Percentiles rank a stretch among this genome's conserved stretches.
These are phyloP conservation scores for Annona cherimola DNA, from an alignment of 164 flowering plant genomes.

Conservation along the genomic window DNA sequence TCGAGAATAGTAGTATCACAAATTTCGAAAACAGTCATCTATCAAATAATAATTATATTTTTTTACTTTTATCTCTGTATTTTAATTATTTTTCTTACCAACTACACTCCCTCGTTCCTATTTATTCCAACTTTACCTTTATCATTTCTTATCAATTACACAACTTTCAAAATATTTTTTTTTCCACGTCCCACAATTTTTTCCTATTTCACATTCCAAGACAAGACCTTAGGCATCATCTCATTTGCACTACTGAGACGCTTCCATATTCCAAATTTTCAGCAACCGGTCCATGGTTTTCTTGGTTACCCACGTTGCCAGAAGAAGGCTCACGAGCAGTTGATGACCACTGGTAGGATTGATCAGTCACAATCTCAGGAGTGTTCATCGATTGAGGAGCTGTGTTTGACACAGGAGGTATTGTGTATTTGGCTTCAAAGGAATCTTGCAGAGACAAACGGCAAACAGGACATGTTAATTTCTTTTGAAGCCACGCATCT, in stretches of 20 bases:
- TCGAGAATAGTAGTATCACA: neutral
- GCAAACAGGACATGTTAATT: conserved; percentile 80
- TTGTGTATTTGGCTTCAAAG: conserved; percentile 22
- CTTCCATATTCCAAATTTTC: conserved; percentile 13
- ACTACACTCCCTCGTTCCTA: no score
- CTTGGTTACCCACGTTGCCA: conserved; percentile 20
- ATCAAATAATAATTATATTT: no score
- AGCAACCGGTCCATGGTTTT: conserved; percentile 17
- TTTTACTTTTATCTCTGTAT: no score
- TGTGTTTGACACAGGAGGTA: conserved; percentile 16
- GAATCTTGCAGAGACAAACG: conserved; percentile 55
- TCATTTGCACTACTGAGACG: neutral
- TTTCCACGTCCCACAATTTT: no score
- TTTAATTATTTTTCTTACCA: no score
- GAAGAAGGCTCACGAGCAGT: conserved; percentile 28
- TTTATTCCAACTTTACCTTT: no score
- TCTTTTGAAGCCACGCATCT: conserved; percentile 65
- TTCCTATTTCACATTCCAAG: no score
- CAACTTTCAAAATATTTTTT: no score
- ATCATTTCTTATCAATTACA: no score
- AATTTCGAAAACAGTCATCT: no score
- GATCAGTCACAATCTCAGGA: conserved; percentile 26
- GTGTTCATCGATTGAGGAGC: conserved; percentile 20
- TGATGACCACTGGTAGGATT: conserved; percentile 36
- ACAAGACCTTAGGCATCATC: no score